Evolutionary conservation across 2,329 filamentous ascomycete genomes (phyloP), one percentile per base, ranked within the genome.

Genomic region (Knoxdaviesia proteae): DNA sequence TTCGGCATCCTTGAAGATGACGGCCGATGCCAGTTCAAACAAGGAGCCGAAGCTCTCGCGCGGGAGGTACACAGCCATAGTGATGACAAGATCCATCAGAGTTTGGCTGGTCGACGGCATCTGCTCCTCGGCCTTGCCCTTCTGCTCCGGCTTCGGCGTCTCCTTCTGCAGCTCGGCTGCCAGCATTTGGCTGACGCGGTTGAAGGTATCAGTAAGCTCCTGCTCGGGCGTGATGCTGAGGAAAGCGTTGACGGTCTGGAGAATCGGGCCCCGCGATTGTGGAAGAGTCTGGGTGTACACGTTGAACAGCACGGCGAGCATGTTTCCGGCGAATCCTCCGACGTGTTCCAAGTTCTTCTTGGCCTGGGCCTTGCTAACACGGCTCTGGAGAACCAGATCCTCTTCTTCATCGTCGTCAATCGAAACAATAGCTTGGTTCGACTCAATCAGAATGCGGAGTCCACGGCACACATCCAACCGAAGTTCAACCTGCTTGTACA

Each of bases 221-320:
- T 71, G 57, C 8, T 65, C 69, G 1, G 84, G 80, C 0, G 84
- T 84, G 52, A 96, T 82, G 63, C 87, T 93, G 45, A 98, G 64
- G 60, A 87, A 96, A 5, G 84, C 77, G 59, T 96, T 94, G 63
- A 96, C 90, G 47, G 87, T 94, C 56, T 88, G 83, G 34, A 98
- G 66, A 43, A 98, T 90, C 20, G 83, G 84, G 0, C 84, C 87
- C 50, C 90, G 74, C 53, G 84, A 90, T 54, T 94, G 84, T 3
- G 90, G 88, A 31, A 98, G 68, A 1, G 90, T 98, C 58, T 94
- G 83, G 49, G 83, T 94, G 63, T 98, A 98, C 38, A 98, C 88
- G 56, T 98, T 98, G 68, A 98, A 96, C n/a, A 98, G 65, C 0
- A 96, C 88, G 6, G 90, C 87, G 37, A 98, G 73, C 61, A 98